Evolutionary conservation across 345 rosid genomes (phyloP).

Genomic region (Trapa incisa): DNA sequence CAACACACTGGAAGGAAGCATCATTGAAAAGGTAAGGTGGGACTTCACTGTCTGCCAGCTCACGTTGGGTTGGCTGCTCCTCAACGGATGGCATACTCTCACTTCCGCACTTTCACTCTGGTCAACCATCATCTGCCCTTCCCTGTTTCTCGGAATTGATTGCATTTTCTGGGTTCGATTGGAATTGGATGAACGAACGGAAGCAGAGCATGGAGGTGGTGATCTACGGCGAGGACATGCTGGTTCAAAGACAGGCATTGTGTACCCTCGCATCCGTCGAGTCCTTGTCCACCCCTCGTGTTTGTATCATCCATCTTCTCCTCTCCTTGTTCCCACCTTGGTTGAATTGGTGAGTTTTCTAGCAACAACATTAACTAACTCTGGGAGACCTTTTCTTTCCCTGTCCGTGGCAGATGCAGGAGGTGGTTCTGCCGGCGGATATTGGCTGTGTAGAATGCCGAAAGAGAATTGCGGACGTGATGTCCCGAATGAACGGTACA

Average conservation of each 20-base stretch:
- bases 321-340: slow-evolving; percentile 4
- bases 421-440: slow-evolving; percentile 75
- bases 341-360: not conserved
- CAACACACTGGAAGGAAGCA: too few relatives aligned
- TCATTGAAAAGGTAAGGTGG: too few relatives aligned
- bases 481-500: slow-evolving; percentile 66
- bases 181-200: too few relatives aligned
- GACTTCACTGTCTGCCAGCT: too few relatives aligned
- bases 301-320: slow-evolving; percentile 23
- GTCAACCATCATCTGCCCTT: too few relatives aligned
- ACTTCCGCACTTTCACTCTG: too few relatives aligned
- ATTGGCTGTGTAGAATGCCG: slow-evolving; percentile 61
- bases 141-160: too few relatives aligned
- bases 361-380: not conserved
- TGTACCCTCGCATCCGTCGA: slow-evolving; percentile 68
- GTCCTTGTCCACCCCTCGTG: slow-evolving; percentile 74
- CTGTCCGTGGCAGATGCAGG: slow-evolving; percentile 50
- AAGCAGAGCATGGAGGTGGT: too few relatives aligned
- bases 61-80: too few relatives aligned
- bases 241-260: slow-evolving; percentile 1
- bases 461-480: slow-evolving; percentile 55
- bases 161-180: too few relatives aligned
- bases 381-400: not conserved
- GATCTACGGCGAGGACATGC: too few relatives aligned
- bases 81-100: too few relatives aligned